A percentile compares a stretch with the other conserved stretches of the same genome.
Conservation (phyloP, 2,329 filamentous ascomycete genomes). For the Cercospora beticola region DNA sequence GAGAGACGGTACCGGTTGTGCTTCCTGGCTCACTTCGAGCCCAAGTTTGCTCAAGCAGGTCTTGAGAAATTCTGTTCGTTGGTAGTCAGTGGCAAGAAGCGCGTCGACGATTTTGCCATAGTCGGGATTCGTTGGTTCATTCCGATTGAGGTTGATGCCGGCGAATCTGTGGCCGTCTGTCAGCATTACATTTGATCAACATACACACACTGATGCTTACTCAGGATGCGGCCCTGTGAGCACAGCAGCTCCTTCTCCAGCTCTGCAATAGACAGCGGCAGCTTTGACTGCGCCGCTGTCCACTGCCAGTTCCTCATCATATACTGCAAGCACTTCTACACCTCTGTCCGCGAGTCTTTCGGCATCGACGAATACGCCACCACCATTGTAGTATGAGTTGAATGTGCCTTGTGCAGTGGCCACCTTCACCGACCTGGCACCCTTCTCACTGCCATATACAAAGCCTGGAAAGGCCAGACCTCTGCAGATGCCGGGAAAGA, state of each 20-base stretch:
- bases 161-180: conserved; percentile 64
- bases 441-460: conserved; percentile 82
- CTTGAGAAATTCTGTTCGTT: conserved; percentile 72
- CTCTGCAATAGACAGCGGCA: conserved; percentile 77
- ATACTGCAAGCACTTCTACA: conserved; percentile 80
- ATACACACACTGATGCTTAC: conserved; percentile 51
- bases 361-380: conserved; percentile 86
- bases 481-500: conserved; percentile 83
- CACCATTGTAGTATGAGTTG: conserved; percentile 86
- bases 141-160: conserved; percentile 69
- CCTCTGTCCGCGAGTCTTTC: conserved; percentile 60
- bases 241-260: conserved; percentile 76
- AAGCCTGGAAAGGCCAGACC: conserved; percentile 89
- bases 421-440: conserved; percentile 71
- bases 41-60: conserved; percentile 78
- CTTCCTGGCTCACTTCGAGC: conserved; percentile 71
- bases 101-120: conserved; percentile 70
- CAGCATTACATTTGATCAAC: conserved; percentile 10
- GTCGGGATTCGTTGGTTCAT: conserved; percentile 59
- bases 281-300: conserved; percentile 71
- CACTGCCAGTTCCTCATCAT: conserved; percentile 71
- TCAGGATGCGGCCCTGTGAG: conserved; percentile 91
- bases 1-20: conserved; percentile 70
- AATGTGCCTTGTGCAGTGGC: conserved; percentile 65
- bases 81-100: conserved; percentile 67